Conservation (phyloP, 257 asterid species). For the Voacanga thouarsii region DNA sequence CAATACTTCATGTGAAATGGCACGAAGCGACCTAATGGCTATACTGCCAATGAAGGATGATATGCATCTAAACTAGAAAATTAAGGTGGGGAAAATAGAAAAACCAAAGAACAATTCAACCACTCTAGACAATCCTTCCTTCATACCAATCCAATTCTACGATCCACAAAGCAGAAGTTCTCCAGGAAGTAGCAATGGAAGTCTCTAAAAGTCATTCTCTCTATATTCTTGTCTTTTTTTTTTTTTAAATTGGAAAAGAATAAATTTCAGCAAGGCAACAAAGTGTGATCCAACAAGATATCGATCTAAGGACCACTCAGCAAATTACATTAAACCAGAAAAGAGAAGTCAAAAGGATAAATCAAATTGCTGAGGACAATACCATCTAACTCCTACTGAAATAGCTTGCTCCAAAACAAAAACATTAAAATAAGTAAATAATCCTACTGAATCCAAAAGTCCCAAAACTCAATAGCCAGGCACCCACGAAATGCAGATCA, state of each 20-base stretch:
- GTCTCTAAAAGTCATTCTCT: not conserved
- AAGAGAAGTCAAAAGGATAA: not conserved
- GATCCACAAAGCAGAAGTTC: not conserved
- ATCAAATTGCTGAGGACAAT: constrained; percentile 3
- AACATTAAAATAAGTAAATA: not conserved
- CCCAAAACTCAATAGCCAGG: not conserved
- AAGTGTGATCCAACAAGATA: constrained; percentile 5
- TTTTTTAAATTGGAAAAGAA: not conserved
- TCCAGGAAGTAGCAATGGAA: not conserved
- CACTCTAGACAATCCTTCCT: not conserved
- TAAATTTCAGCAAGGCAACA: not conserved
- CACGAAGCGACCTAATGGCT: not conserved
- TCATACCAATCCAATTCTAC: not conserved
- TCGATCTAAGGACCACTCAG: not conserved
- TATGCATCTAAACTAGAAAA: not conserved
- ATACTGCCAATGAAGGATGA: not conserved
- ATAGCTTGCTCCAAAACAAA: not conserved
- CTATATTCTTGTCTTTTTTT: not conserved
- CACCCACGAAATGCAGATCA: constrained; percentile 3
- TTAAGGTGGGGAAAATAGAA: not conserved
- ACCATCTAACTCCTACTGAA: not conserved
- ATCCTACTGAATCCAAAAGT: not conserved
- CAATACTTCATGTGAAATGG: not conserved
- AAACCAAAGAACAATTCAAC: not conserved
- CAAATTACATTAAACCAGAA: not conserved